A percentile compares a stretch with the other conserved stretches of the same genome.
phyloP scores from a whole-genome alignment of 495 filamentous ascomycete species.

The Pyrenopolyporus hunteri region DNA sequence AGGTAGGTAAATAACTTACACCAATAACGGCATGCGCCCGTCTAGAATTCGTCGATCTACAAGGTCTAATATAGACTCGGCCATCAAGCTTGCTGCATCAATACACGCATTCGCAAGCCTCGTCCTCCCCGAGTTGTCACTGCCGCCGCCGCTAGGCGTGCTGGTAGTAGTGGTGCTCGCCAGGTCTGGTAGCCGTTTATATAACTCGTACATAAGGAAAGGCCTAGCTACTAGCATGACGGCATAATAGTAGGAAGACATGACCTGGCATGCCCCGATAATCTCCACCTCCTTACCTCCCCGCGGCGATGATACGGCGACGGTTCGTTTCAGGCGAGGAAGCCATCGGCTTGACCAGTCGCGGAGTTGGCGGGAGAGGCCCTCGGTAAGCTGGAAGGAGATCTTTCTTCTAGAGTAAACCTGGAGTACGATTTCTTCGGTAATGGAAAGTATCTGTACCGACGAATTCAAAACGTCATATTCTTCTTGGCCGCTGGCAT shows the following conservation, averaged over 20 bases:
- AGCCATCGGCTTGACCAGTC: constrained; percentile 54
- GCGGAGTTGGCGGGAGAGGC: constrained; percentile 52
- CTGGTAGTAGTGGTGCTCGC: constrained; percentile 5
- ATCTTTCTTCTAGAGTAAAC: constrained; percentile 55
- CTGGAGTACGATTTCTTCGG: constrained; percentile 49
- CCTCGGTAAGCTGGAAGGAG: constrained; percentile 52
- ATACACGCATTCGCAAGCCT: constrained; percentile 56
- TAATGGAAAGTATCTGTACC: constrained; percentile 51
- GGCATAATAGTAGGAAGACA: constrained; percentile 54
- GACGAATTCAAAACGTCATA: constrained; percentile 53
- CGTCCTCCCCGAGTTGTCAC: constrained; percentile 39
- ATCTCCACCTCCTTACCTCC: constrained; percentile 24
- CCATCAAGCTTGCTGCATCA: constrained; percentile 54
- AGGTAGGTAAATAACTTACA: constrained; percentile 44
- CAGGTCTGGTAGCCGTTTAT: constrained; percentile 44
- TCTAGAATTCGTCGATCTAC: constrained; percentile 43
- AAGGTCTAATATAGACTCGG: constrained; percentile 46
- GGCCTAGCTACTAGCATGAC: constrained; percentile 55
- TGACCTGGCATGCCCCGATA: constrained; percentile 50
- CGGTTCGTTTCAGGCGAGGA: constrained; percentile 39
- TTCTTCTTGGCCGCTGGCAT: constrained; percentile 40
- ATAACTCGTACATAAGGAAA: constrained; percentile 56
- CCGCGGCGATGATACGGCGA: constrained; percentile 27
- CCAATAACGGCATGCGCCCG: constrained; percentile 48
- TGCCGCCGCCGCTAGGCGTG: background rate